Base-by-base conservation (phyloP, 768 basidiomycete genomes). In the Psilocybe azurescens region DNA sequence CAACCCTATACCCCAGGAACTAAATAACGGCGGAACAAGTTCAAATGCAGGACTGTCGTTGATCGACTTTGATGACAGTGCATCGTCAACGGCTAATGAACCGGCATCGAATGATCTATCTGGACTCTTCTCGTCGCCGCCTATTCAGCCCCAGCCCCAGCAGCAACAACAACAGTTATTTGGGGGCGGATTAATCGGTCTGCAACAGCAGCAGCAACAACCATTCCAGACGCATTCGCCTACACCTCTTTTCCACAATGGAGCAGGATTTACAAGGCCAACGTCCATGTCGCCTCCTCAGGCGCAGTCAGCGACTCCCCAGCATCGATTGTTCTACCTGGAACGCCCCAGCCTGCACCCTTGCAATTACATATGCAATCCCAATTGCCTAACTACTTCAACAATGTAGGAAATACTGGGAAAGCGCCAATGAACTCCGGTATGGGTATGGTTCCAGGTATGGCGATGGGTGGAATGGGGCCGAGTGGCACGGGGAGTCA, bases 51-150 rank as follows among this genome's bases (percentile, higher is more conserved):
- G 53, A 56, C 70, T 77, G 5, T 91, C 91, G 1, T 81, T 94
- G 57, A 94, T 94, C 69, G 92, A 94, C 74, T 81, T 95, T 64
- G 90, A 94, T 67, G 91, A 93, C 51, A 29, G 69, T 7, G 57
- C 70, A 18, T 52, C 72, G 16, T 60, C 73, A 29, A 48, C 67
- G 24, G 59, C 67, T 13, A 68, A 73, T 16, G 66, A 76, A 1
- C 75, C 71, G 20, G 57, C 71, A 67, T 57, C 61, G 16, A 65
- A 87, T 69, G 92, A 94, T 61, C 79, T 95, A 7, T 83, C 86
- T 36, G 82, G 78, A 39, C 70, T 94, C 4, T 92, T 94, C 60
- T 77, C 81, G n/a, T 60, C 65, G 32, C 65, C 58, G 44, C 70
- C 63, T n/a, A 46, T 53, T 14, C 67, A 61, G 44, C 59, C 36